A percentile compares a stretch with the other conserved stretches of the same genome.
phyloP scores from a whole-genome alignment of 371 early-diverging fungal species.

The Mucor saturninus region DNA sequence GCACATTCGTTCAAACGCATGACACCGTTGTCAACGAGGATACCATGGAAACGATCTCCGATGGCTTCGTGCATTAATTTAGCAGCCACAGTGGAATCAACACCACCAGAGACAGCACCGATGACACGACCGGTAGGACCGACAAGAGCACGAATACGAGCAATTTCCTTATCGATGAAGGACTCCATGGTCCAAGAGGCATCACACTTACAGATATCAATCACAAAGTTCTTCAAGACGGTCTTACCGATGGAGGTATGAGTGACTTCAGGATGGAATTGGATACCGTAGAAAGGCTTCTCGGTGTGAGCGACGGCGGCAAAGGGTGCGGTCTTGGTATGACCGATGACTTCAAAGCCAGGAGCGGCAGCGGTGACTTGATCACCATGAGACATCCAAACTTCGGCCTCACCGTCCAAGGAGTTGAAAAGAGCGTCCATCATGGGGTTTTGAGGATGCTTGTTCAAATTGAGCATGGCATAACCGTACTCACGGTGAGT shows the following conservation, averaged over 20 bases:
- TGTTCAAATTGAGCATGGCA: conserved; percentile 74
- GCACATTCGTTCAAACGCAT: conserved; percentile 96
- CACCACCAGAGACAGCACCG: conserved; percentile 97
- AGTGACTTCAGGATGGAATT: conserved; percentile 98
- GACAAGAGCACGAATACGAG: conserved; percentile 88
- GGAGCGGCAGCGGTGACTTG: conserved; percentile 83
- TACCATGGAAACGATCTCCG: conserved; percentile 97
- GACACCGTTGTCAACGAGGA: conserved; percentile 97
- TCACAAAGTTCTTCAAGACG: conserved; percentile 91
- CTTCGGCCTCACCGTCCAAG: conserved; percentile 69
- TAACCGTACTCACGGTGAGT: conserved; percentile 96
- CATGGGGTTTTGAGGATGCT: conserved; percentile 63
- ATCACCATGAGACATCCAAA: conserved; percentile 99
- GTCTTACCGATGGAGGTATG: conserved; percentile 90
- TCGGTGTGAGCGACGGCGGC: conserved; percentile 86
- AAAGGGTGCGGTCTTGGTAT: conserved; percentile 86
- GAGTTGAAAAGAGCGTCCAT: conserved; percentile 81
- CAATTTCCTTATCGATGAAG: conserved; percentile 96
- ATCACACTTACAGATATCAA: conserved; percentile 82
- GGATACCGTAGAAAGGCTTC: conserved; percentile 89
- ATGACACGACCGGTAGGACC: conserved; percentile 93
- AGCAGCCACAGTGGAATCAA: conserved; percentile 96
- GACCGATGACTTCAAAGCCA: conserved; percentile 85
- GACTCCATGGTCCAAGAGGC: conserved; percentile 95
- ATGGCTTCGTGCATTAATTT: conserved; percentile 96